A percentile compares a stretch with the other conserved stretches of the same genome.
Conservation (phyloP, 1,284 basidiomycete species). For the Dichomitus squalens region DNA sequence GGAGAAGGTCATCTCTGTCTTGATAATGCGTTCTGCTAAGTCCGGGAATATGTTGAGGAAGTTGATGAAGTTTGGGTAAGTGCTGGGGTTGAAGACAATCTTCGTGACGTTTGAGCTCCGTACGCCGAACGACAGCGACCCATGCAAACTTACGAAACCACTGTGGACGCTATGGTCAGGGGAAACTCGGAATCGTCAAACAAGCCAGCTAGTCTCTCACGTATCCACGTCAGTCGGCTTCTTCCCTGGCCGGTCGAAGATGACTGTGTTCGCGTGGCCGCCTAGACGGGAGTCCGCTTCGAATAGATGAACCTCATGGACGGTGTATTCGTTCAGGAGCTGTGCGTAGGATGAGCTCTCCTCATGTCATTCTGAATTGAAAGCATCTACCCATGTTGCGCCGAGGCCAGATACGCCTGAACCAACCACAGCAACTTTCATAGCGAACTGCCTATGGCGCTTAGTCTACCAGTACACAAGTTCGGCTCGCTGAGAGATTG, state of each 20-base stretch:
- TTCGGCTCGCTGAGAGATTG: no score
- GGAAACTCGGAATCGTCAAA: neutral
- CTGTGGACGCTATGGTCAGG: slow-evolving; percentile 30
- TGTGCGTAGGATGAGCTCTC: slow-evolving; percentile 22
- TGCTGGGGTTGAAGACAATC: slow-evolving; percentile 80
- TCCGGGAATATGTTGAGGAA: slow-evolving; percentile 59
- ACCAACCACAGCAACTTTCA: slow-evolving; percentile 80
- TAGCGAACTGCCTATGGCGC: slow-evolving; percentile 24
- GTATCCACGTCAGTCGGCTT: slow-evolving; percentile 64
- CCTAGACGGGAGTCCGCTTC: slow-evolving; percentile 72
- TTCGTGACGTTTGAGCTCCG: slow-evolving; percentile 29
- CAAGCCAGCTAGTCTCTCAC: slow-evolving; percentile 42
- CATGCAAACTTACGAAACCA: slow-evolving; percentile 48
- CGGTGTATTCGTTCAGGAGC: slow-evolving; percentile 77
- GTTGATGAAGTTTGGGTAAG: slow-evolving; percentile 82
- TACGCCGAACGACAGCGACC: neutral
- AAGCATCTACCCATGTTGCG: slow-evolving; percentile 66
- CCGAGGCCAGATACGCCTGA: slow-evolving; percentile 79
- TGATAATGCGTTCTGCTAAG: slow-evolving; percentile 48
- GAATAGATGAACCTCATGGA: slow-evolving; percentile 81
- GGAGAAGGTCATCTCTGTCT: slow-evolving; percentile 80
- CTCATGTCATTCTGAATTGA: neutral
- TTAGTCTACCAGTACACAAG: neutral
- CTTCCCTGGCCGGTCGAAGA: slow-evolving; percentile 48
- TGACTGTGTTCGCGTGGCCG: slow-evolving; percentile 81